These are phyloP conservation scores for Dianthus caryophyllus DNA, from an alignment of 148 eudicot species.

Conservation along the genomic window DNA sequence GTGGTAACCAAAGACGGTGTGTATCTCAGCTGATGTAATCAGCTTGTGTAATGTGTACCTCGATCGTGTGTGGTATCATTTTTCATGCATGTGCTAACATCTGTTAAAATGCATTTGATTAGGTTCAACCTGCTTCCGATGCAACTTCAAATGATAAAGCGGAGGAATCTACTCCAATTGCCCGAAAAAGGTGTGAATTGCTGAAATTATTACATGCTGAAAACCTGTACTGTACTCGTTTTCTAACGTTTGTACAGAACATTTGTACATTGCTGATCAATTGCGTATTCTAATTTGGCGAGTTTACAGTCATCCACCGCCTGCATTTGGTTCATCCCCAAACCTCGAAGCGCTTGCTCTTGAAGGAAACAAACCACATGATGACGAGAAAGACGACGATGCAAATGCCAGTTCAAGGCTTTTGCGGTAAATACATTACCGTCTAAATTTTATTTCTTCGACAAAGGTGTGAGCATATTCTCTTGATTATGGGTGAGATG, in stretches of 20 bases:
- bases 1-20: not conserved
- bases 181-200: conserved; percentile 47
- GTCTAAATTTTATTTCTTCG: conserved; percentile 9
- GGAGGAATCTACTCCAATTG: conserved; percentile 26
- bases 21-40: not conserved
- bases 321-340: conserved; percentile 94
- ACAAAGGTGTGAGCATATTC: not conserved
- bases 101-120: conserved; percentile 20
- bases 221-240: not conserved
- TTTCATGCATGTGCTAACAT: conserved; percentile 3
- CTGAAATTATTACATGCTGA: not conserved
- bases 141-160: conserved; percentile 42
- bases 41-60: not conserved
- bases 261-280: conserved; percentile 18
- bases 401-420: conserved; percentile 40
- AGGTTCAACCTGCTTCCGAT: conserved; percentile 61
- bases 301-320: conserved; percentile 77
- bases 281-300: conserved; percentile 3
- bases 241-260: not conserved
- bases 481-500: not conserved
- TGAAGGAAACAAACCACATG: conserved; percentile 59
- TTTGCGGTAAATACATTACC: conserved; percentile 45
- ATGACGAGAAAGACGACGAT: conserved; percentile 52
- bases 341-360: conserved; percentile 97
- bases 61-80: not conserved